phyloP scores from a whole-genome alignment of 129 eudicot species.

The Helianthus tuberosus region DNA sequence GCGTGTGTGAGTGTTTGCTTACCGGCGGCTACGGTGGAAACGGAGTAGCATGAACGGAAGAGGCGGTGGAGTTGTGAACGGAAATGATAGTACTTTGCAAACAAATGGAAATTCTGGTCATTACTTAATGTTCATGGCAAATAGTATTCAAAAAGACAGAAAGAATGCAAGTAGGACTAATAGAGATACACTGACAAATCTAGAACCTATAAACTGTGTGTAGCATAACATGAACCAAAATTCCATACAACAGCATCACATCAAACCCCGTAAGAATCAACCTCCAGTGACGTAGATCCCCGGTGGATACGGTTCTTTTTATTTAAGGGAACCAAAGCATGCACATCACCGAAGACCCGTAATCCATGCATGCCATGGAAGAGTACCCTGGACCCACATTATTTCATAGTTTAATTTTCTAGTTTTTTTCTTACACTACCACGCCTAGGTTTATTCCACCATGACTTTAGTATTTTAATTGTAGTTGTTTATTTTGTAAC shows the following conservation, averaged over 20 bases:
- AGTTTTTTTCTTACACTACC: too few relatives aligned
- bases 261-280: not conserved
- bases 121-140: not conserved
- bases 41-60: too few relatives aligned
- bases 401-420: too few relatives aligned
- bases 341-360: too few relatives aligned
- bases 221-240: not conserved
- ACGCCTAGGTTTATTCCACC: too few relatives aligned
- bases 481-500: too few relatives aligned
- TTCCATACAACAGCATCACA: not conserved
- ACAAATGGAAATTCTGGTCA: not conserved
- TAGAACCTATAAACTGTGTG: not conserved
- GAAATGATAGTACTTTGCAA: slow-evolving; percentile 6
- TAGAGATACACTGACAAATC: not conserved
- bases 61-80: not conserved
- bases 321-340: too few relatives aligned
- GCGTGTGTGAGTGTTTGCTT: not conserved
- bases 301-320: too few relatives aligned
- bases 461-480: too few relatives aligned
- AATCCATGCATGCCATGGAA: too few relatives aligned
- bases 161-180: not conserved
- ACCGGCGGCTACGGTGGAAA: not conserved
- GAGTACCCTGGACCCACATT: too few relatives aligned
- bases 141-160: not conserved
- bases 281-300: not conserved